Evolutionary conservation across 2,329 filamentous ascomycete species (phyloP), one percentile per base, ranked within the genome.

Genomic region (Penicillium sp.): DNA sequence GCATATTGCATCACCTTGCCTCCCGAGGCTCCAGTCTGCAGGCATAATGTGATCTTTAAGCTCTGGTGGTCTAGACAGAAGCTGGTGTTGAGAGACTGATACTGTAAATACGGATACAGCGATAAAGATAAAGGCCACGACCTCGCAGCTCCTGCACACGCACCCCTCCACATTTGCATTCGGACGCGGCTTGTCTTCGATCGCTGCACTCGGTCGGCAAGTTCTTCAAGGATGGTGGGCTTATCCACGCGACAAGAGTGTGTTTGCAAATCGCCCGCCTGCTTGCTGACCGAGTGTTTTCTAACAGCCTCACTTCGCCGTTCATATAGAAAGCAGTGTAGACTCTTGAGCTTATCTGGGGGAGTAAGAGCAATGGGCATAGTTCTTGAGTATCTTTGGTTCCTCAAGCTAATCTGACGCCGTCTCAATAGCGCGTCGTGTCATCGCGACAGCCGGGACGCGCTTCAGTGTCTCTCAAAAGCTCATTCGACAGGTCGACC

Each of bases 361-460:
- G 8, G 26, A 23, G 9, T 11, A 15, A 41, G 5, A 15, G 13
- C 11, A 41, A 41, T 41, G 35, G 15, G 4, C 35, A 13, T 41
- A 15, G 3, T 15, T 41, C 35, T 15, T 15, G 35, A 26, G 26
- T 6, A 41, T 41, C 35, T 41, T 41, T 41, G 35, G 35, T 41
- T 11, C 35, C 15, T 15, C 35, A 41, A 15, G 35, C 60, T 41
- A 48, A 62, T 58, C 56, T 52, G 54, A 53, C 51, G 29, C 56
- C 47, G 51, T 26, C 54, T 63, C 46, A 51, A 64, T 63, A 62
- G 64, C 64, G 66, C 61, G 60, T 66, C 64, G 62, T 67, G 65
- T 62, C 65, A 66, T 64, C 56, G 64, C 50, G 48, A 64, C 60
- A 61, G 61, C 56, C 56, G 63, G 61, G 61, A 66, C 65, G 63